Base-by-base conservation (phyloP, 31 red algal species). In the Bonnemaisonia californica region DNA sequence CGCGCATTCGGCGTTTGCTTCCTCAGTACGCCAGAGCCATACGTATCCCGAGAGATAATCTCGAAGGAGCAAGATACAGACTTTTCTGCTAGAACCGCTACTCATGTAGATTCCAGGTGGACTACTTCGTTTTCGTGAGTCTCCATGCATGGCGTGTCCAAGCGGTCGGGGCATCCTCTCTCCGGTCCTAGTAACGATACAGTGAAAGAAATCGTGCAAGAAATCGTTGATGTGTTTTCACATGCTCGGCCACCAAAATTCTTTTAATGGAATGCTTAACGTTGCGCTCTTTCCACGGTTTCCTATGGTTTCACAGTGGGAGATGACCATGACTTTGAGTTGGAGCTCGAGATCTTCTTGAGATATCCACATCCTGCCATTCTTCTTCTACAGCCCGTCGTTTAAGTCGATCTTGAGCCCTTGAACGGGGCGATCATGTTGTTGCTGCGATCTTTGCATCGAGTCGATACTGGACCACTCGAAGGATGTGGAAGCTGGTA, bases 31-130 rank as follows among this genome's bases (percentile, higher is more conserved):
- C 38, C 38, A 60, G 1, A 81, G 47, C 68, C 57, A 74, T 1
- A 58, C 34, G 32, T 89, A 89, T 30, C 37, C 64, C 4, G 41
- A 45, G 2, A 91, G 40, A 28, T 91, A 70, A 60, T 91, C 87
- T 1, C 42, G 18, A 21, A 91, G 31, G 1, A 91, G 57, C 12
- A 91, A 51, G 1, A 76, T 61, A 34, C 71, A 91, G 4, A 71
- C 37, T 36, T 69, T 30, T 16, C 9, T 23, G 2, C 27, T 56
- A 3, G 7, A 55, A 32, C 69, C 61, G 11, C 30, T 5, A 1
- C 78, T 59, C 65, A 90, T 73, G 29, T 67, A 89, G 56, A 87
- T 8, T 40, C 73, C 13, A 28, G 59, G 47, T 78, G 62, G 3
- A 87, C 32, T 2, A 83, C 40, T 76, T 77, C 21, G 23, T 57